Evolutionary conservation across 176 grass and related monocot species (phyloP), one percentile per base, ranked within the genome.

Genomic region (Musa troglodytarum): DNA sequence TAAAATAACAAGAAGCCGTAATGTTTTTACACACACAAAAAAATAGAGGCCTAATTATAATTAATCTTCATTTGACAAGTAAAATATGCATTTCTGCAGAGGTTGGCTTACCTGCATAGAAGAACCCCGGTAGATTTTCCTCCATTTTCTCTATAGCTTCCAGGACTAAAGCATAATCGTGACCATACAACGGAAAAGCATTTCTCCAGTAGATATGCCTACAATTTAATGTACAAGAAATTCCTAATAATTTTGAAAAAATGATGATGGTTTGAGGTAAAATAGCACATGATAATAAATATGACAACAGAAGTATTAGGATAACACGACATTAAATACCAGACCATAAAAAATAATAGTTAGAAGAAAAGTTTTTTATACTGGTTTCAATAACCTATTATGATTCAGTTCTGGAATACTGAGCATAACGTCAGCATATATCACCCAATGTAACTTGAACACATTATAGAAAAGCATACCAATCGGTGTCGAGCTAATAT

Each of bases 71-170:
- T 43, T 43, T 43, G 34, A 43, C 34, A 43, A 43, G 6, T 43
- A 43, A 16, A 49, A 26, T 15, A 54, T 17, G 55, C 50, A 74
- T 26, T 51, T 71, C 21, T n/a, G 50, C 11, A 11, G 11, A 56
- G 26, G 25, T 85, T 81, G 50, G 78, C 81, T 90, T 99, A 82
- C 95, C 95, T 89, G 95, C 95, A 62, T 93, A 91, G 82, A 99
- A 91, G 84, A 99, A 99, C 73, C 95, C 95, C 23, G 88, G 95
- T 64, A 99, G 90, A 66, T 91, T 85, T 69, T 85, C 81, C 84
- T 99, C 90, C 95, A 99, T 91, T 81, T 91, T 99, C 69, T 85
- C 95, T 79, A 99, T 99, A 78, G 88, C 90, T 82, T 94, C 81
- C 80, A 99, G 69, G 65, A 93, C 86, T 8, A 76, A 80, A 76